Evolutionary conservation across 176 grass and related monocot species (phyloP).

Genomic region (Zea luxurians): DNA sequence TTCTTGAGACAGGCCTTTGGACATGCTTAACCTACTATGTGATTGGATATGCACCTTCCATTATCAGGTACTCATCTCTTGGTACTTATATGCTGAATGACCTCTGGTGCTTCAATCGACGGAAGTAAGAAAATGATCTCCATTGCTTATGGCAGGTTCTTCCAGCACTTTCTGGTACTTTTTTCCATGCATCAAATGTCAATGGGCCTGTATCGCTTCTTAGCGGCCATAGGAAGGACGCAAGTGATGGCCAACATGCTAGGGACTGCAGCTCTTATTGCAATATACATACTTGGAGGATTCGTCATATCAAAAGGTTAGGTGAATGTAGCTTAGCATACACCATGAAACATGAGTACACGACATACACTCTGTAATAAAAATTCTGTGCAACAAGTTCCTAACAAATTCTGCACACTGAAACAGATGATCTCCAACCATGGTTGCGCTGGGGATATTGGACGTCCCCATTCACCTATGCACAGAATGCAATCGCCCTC

Average conservation of each 20-base stretch:
- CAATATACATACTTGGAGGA: conserved; percentile 72
- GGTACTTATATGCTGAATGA: conserved; percentile 8
- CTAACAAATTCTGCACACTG: conserved; percentile 36
- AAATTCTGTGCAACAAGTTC: conserved; percentile 13
- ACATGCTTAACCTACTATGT: conserved; percentile 86
- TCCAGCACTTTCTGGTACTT: conserved; percentile 76
- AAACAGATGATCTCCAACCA: conserved; percentile 59
- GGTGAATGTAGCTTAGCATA: conserved; percentile 36
- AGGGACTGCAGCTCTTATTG: conserved; percentile 59
- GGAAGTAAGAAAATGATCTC: conserved; percentile 18
- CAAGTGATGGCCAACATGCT: conserved; percentile 86
- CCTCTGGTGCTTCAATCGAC: conserved; percentile 15
- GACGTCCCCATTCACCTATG: conserved; percentile 71
- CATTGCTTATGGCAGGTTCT: conserved; percentile 56
- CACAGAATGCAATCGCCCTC: conserved; percentile 60
- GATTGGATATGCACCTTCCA: conserved; percentile 85
- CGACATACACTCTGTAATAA: neutral
- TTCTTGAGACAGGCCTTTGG: conserved; percentile 84
- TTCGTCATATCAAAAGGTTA: conserved; percentile 92
- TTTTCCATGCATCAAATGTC: conserved; percentile 92
- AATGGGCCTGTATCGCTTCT: conserved; percentile 75
- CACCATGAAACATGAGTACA: conserved; percentile 21
- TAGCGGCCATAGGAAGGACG: conserved; percentile 79
- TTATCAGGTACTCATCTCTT: conserved; percentile 57
- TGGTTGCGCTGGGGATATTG: conserved; percentile 73